Base-by-base conservation (phyloP, 1,284 basidiomycete genomes). In the Microbotryum lychnidis-dioicae region DNA sequence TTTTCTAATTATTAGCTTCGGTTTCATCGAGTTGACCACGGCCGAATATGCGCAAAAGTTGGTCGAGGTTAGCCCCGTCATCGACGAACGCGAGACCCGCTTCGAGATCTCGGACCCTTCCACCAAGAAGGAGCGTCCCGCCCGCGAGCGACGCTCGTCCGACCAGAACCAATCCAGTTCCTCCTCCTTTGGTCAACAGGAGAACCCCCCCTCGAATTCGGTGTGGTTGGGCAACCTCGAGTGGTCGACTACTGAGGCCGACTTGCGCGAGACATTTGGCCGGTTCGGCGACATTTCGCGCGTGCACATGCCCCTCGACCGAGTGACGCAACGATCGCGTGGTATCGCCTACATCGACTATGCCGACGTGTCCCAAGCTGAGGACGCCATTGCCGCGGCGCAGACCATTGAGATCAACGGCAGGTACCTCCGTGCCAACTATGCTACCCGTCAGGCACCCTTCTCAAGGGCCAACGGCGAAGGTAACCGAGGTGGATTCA, bases 291-390 rank as follows among this genome's bases (percentile, higher is more conserved):
- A 86, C 66, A 84, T 72, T 33, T 23, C 12, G 29, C 87, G 80
- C 70, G 90, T 98, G 52, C 83, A 91, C 67, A 78, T 97, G 58
- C 92, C 92, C 27, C 97, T 91, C 55, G 93, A 98, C 76, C 82
- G 87, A 63, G 96, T 97, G 62, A 83, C 87, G 6, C 91, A 90
- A 49, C 82, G 82, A 66, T 84, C 88, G 57, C 97, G 97, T 77
- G 96, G 96, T 71, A 97, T 94, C 77, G 96, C 86, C 51, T 98
- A 98, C 77, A 87, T 98, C 74, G 91, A 97, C 77, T 97, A 91
- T 76, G 83, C 83, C 68, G 84, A 87, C 69, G 75, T 89, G 50
- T 87, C 85, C 49, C 77, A 82, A 66, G 90, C 94, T 12, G 87
- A 86, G 77, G 86, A 85, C 75, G 94, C 93, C 5, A 82, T 85